Conservation (phyloP, 805 yeast species). For the Lipomyces kockii region DNA sequence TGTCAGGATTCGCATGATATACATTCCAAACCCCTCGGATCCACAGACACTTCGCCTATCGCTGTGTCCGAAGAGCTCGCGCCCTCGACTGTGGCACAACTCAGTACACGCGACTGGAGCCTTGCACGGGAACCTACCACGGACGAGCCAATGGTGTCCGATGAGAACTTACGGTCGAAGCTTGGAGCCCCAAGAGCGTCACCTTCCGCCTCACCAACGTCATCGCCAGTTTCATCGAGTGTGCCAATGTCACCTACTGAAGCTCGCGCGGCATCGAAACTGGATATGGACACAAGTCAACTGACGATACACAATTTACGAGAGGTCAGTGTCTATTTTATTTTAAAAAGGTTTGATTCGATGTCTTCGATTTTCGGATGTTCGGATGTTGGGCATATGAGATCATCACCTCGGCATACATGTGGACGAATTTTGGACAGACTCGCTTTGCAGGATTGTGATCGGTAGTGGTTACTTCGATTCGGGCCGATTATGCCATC, state of each 20-base stretch:
- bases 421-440: too few species aligned
- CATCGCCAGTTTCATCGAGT: constrained; percentile 10
- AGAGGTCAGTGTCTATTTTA: constrained; percentile 21
- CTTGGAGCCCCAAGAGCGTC: neutral
- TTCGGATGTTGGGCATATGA: neutral
- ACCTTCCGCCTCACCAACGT: neutral
- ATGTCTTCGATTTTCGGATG: neutral
- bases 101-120: neutral
- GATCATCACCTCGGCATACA: too few species aligned
- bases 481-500: too few species aligned
- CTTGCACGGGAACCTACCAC: neutral
- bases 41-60: neutral
- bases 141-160: neutral
- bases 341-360: neutral
- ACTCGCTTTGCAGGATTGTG: too few species aligned
- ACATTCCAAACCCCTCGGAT: neutral
- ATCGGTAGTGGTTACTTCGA: too few species aligned
- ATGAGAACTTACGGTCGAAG: neutral
- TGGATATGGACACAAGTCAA: constrained; percentile 13
- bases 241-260: neutral
- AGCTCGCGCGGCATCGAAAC: constrained; percentile 3
- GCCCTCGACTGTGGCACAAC: neutral
- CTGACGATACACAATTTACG: constrained; percentile 20
- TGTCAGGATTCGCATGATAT: neutral
- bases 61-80: neutral